Conservation (phyloP, 257 asterid genomes). For the Phtheirospermum japonicum region DNA sequence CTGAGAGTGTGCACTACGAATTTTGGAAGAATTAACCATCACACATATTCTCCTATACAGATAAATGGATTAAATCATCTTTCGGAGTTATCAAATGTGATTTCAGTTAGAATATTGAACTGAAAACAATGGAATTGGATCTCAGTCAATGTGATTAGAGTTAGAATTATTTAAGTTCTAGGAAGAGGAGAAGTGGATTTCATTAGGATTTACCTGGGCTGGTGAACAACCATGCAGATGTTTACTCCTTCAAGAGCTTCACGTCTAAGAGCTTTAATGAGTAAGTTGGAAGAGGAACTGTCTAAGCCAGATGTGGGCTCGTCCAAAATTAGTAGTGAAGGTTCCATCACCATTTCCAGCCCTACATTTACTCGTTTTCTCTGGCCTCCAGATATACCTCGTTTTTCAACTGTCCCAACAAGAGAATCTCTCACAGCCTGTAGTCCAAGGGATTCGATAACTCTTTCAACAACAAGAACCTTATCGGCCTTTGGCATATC, state of each 20-base stretch:
- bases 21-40: slow-evolving; percentile 6
- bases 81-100: not conserved
- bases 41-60: slow-evolving; percentile 16
- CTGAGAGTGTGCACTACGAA: not conserved
- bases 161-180: not conserved
- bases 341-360: slow-evolving; percentile 95
- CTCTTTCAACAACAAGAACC: slow-evolving; percentile 95
- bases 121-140: slow-evolving; percentile 14
- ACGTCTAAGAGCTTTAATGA: slow-evolving; percentile 87
- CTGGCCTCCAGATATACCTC: slow-evolving; percentile 99
- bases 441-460: slow-evolving; percentile 88
- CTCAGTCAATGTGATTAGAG: no score
- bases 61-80: not conserved
- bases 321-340: slow-evolving; percentile 86
- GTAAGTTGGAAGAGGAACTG: slow-evolving; percentile 90
- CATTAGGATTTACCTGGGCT: slow-evolving; percentile 64
- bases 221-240: slow-evolving; percentile 97
- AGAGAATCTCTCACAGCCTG: slow-evolving; percentile 86
- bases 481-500: slow-evolving; percentile 85
- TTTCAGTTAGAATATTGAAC: slow-evolving; percentile 16
- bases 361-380: slow-evolving; percentile 95
- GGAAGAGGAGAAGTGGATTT: not conserved
- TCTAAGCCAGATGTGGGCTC: slow-evolving; percentile 98
- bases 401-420: slow-evolving; percentile 88
- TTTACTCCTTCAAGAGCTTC: slow-evolving; percentile 98